Conservation (phyloP, 1,284 basidiomycete genomes). For the Dichomitus squalens region DNA sequence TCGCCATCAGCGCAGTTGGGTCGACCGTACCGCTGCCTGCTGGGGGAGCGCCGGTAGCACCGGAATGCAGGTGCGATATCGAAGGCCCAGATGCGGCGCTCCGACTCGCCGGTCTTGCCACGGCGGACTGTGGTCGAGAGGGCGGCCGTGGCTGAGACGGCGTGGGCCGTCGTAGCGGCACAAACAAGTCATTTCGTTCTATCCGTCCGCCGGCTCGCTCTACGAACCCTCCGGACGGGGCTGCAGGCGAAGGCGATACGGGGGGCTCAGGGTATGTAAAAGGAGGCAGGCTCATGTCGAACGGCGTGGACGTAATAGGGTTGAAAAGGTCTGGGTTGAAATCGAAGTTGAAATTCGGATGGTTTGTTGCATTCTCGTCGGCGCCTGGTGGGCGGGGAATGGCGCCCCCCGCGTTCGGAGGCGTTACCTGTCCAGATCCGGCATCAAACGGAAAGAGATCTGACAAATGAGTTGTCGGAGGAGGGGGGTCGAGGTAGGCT, state of each 20-base stretch:
- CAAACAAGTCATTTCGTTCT: slow-evolving; percentile 34
- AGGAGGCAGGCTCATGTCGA: slow-evolving; percentile 35
- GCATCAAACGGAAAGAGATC: slow-evolving; percentile 49
- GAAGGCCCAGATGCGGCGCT: not conserved
- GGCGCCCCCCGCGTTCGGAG: slow-evolving; percentile 26
- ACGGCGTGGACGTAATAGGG: slow-evolving; percentile 56
- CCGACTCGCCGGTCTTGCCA: slow-evolving; percentile 9
- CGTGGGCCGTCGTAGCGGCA: slow-evolving; percentile 28
- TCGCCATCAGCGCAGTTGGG: slow-evolving; percentile 25
- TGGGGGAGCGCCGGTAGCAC: not conserved
- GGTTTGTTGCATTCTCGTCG: slow-evolving; percentile 45
- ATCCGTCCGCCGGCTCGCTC: slow-evolving; percentile 33
- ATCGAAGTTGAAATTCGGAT: slow-evolving; percentile 46
- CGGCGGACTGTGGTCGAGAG: slow-evolving; percentile 11
- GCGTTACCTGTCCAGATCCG: slow-evolving; percentile 20
- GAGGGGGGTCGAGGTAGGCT: slow-evolving; percentile 25
- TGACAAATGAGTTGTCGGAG: slow-evolving; percentile 45
- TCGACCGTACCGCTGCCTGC: slow-evolving; percentile 21
- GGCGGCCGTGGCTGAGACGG: slow-evolving; percentile 10
- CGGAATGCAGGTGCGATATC: not conserved
- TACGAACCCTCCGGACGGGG: slow-evolving; percentile 28
- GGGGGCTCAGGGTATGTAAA: slow-evolving; percentile 70
- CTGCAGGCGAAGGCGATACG: slow-evolving; percentile 65
- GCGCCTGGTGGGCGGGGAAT: slow-evolving; percentile 43
- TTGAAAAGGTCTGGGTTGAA: slow-evolving; percentile 41